phyloP scores from a whole-genome alignment of 2,329 filamentous ascomycete species.

The Alternaria infectoria region DNA sequence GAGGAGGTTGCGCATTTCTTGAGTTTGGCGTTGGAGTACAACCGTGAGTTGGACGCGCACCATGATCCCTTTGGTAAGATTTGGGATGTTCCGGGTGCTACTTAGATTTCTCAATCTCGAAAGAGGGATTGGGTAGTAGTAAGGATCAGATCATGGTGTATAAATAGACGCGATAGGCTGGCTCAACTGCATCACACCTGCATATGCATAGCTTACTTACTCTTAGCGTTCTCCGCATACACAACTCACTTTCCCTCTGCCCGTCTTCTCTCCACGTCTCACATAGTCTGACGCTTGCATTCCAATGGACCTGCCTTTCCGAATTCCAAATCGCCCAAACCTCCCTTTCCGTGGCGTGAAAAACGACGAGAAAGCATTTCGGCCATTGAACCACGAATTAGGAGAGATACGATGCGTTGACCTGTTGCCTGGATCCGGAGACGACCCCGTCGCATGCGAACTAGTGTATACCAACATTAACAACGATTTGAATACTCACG shows the following conservation, averaged over 20 bases:
- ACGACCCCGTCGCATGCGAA: not conserved
- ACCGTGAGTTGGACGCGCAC: slow-evolving; percentile 56
- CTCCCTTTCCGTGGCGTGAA: not conserved
- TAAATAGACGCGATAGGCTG: no score
- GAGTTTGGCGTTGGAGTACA: slow-evolving; percentile 62
- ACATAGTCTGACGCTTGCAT: no score
- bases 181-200: no score
- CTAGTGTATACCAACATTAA: not conserved
- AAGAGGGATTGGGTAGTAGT: no score
- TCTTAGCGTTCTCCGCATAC: no score
- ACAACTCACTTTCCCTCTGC: no score
- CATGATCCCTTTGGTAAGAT: slow-evolving; percentile 62
- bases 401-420: not conserved
- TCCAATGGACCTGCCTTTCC: no score
- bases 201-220: no score
- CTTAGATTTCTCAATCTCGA: no score
- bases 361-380: not conserved
- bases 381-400: not conserved
- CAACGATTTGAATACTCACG: no score
- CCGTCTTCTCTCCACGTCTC: no score
- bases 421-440: not conserved
- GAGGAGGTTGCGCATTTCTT: slow-evolving; percentile 57
- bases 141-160: no score
- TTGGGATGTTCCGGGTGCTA: slow-evolving; percentile 25
- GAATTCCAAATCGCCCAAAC: not conserved